Conservation (phyloP, 305 asterid genomes). For the Rubia tinctorum region DNA sequence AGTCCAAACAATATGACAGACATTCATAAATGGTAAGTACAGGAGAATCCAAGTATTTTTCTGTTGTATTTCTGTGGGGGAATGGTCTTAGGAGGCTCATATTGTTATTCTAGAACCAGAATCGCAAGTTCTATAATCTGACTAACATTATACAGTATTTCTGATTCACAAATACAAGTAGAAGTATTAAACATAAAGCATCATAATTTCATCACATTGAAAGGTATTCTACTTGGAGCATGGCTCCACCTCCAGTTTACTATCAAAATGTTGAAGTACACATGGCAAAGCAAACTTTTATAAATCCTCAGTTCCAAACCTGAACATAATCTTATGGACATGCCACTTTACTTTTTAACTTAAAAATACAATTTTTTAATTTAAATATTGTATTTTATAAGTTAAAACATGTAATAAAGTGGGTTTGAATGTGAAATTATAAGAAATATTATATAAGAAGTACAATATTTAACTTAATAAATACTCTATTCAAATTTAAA, state of each 20-base stretch:
- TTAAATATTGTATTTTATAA: too few species aligned
- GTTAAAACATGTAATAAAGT: too few species aligned
- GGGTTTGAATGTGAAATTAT: too few species aligned
- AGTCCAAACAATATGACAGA: conserved; percentile 19
- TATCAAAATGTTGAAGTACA: background rate
- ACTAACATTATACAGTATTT: conserved; percentile 8
- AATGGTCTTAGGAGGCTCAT: conserved; percentile 10
- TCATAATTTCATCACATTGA: conserved; percentile 37
- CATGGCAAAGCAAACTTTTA: background rate
- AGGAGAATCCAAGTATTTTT: conserved; percentile 20
- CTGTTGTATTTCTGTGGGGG: conserved; percentile 21
- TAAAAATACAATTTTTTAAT: too few species aligned
- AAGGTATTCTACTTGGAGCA: conserved; percentile 22
- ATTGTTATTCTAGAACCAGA: conserved; percentile 17
- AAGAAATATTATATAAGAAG: too few species aligned
- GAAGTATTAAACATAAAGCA: conserved; percentile 24
- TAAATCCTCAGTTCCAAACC: background rate
- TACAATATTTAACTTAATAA: too few species aligned
- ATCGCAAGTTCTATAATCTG: conserved; percentile 7
- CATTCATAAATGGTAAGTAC: conserved; percentile 29
- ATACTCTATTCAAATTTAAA: too few species aligned
- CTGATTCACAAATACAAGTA: conserved; percentile 1
- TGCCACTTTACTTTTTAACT: too few species aligned
- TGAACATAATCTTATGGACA: background rate
- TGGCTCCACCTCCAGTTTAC: conserved; percentile 1